Conservation (phyloP, 352 stramenopile species). For the Phytophthora pinifolia region DNA sequence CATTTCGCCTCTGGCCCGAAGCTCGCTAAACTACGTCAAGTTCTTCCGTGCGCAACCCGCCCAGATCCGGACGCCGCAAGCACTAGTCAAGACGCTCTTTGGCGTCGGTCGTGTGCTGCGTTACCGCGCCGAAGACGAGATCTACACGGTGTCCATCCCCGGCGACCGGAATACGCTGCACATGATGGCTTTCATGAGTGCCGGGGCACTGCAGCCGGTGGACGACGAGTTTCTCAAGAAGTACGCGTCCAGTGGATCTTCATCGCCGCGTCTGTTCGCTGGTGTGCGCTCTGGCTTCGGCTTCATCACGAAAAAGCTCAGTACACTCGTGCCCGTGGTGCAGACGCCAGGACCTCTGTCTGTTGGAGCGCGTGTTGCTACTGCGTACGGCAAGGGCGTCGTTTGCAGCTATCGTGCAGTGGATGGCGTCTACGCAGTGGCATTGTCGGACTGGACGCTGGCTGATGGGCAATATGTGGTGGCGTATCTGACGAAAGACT, state of each 20-base stretch:
- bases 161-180: constrained; percentile 39
- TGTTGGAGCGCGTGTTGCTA: constrained; percentile 46
- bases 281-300: constrained; percentile 71
- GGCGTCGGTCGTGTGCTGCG: constrained; percentile 62
- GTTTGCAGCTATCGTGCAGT: constrained; percentile 42
- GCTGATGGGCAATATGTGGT: constrained; percentile 39
- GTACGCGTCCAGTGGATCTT: constrained; percentile 21
- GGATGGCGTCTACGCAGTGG: constrained; percentile 52
- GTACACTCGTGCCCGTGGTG: constrained; percentile 58
- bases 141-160: constrained; percentile 64
- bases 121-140: constrained; percentile 70
- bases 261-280: constrained; percentile 70
- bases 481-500: constrained; percentile 49
- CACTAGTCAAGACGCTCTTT: constrained; percentile 76
- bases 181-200: constrained; percentile 48
- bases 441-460: constrained; percentile 55
- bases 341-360: constrained; percentile 12
- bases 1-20: constrained; percentile 37
- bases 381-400: constrained; percentile 62
- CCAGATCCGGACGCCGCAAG: constrained; percentile 48
- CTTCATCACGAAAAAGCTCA: constrained; percentile 82
- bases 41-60: constrained; percentile 45
- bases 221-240: constrained; percentile 36
- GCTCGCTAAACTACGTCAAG: constrained; percentile 58
- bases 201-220: constrained; percentile 47